Base-by-base conservation (phyloP, 1,284 basidiomycete genomes). In the Pyrrhoderma noxium region DNA sequence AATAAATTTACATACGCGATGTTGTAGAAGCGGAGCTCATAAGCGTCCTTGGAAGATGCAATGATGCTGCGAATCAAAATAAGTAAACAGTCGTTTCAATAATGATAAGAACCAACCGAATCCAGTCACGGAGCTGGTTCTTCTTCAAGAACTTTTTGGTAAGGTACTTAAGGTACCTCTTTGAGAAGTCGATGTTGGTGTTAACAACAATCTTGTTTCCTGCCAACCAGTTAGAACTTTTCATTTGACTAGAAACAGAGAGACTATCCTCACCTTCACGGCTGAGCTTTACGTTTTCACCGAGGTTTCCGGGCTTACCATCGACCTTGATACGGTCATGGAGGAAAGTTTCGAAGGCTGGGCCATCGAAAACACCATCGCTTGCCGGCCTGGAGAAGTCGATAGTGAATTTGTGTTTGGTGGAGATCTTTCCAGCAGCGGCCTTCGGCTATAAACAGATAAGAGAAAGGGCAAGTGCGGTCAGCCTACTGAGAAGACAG, bases 141-240 rank as follows among this genome's bases (percentile, higher is more conserved):
- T 91, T 92, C 75, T 93, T 93, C 71, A 95, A 77, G 77, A 90
- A 93, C 77, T 94, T 94, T 78, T 94, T 94, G 54, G 92, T 94
- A 58, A 94, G 77, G 73, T 94, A 95, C 72, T 93, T 92, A 63
- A 92, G 79, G 69, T 93, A 94, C 56, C 91, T 79, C 73, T 95
- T 95, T 53, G 92, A 94, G 71, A 94, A 86, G 49, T 88, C 82
- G 9, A 36, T 54, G 65, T 75, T 83, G 51, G 89, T 85, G 45
- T 83, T 82, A 58, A 94, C 79, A 54, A 82, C 86, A 65, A 94
- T 76, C 71, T 83, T 90, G 65, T 74, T 82, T 68, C 80, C 83
- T 64, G 78, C 50, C 11, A 42, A 42, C 21, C 46, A 27, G 34
- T 40, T 19, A 56, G 27, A 39, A 44, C 31, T 34, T 40, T 16